A percentile compares a stretch with the other conserved stretches of the same genome.
Conservation (phyloP, 1,139 yeast genomes). For the Magnusiomyces suaveolens region DNA sequence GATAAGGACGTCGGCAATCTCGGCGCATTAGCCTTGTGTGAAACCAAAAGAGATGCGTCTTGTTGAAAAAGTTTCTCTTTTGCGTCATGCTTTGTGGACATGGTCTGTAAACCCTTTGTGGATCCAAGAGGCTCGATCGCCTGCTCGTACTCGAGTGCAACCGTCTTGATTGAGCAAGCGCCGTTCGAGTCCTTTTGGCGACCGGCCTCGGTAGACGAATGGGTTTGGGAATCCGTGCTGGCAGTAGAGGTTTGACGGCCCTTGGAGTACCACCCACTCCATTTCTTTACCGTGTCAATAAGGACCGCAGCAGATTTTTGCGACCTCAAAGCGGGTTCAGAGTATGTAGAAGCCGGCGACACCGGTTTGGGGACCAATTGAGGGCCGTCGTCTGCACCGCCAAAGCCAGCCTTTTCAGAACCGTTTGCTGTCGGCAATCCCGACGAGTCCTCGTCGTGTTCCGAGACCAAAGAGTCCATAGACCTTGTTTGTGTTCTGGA, state of each 20-base stretch:
- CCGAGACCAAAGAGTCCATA: constrained; percentile 1
- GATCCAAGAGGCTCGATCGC: not conserved
- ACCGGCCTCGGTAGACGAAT: not conserved
- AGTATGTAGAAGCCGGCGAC: not conserved
- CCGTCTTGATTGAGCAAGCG: not conserved
- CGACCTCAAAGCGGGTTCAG: not conserved
- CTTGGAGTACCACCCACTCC: constrained; percentile 28
- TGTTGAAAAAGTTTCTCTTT: no score
- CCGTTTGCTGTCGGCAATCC: no score
- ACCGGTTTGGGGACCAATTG: no score
- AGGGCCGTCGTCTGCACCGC: no score
- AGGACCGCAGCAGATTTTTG: constrained; percentile 12
- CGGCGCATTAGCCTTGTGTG: no score
- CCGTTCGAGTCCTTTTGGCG: not conserved
- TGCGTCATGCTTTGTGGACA: no score
- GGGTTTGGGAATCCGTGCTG: not conserved
- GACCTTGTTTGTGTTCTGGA: not conserved
- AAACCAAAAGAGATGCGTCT: no score
- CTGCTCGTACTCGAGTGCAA: not conserved
- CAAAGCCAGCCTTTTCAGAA: no score
- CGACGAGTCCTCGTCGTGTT: no score
- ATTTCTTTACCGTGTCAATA: constrained; percentile 25
- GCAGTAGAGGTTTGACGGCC: constrained; percentile 13
- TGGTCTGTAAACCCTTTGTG: no score
- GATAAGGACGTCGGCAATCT: no score